phyloP scores from a whole-genome alignment of 2,329 filamentous ascomycete genomes.

The Trichoderma sp. region DNA sequence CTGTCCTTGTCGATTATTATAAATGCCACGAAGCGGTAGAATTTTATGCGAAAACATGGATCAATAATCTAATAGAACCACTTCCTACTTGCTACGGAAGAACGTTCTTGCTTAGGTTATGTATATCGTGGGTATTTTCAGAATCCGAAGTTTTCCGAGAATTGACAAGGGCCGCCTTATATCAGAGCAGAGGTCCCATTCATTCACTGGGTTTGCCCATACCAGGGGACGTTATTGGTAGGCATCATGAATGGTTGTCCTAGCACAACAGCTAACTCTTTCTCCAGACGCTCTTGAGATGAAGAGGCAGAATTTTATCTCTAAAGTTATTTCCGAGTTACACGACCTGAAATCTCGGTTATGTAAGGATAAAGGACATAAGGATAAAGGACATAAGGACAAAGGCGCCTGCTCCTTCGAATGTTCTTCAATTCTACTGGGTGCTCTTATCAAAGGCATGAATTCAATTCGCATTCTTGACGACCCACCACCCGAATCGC shows the following conservation, averaged over 20 bases:
- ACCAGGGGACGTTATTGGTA: background rate
- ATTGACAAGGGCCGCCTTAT: background rate
- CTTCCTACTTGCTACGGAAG: background rate
- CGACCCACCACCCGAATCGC: background rate
- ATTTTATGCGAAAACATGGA: slow-evolving; percentile 30
- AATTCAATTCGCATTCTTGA: background rate
- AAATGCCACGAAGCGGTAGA: slow-evolving; percentile 42
- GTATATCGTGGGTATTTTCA: background rate
- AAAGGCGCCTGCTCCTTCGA: background rate
- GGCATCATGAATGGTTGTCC: background rate
- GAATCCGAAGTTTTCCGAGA: background rate
- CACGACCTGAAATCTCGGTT: background rate
- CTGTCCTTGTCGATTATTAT: slow-evolving; percentile 44
- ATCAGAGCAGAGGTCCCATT: background rate
- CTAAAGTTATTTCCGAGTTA: background rate
- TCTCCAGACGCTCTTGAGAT: background rate
- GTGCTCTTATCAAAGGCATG: slow-evolving; percentile 9
- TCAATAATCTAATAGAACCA: background rate
- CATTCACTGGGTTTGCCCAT: background rate
- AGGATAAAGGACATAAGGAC: no score
- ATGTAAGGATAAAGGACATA: background rate
- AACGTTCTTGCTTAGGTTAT: background rate
- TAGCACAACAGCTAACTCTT: background rate
- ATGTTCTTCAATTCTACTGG: background rate
- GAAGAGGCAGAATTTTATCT: background rate